phyloP scores from a whole-genome alignment of 1,139 yeast species.

The Candida tropicalis region DNA sequence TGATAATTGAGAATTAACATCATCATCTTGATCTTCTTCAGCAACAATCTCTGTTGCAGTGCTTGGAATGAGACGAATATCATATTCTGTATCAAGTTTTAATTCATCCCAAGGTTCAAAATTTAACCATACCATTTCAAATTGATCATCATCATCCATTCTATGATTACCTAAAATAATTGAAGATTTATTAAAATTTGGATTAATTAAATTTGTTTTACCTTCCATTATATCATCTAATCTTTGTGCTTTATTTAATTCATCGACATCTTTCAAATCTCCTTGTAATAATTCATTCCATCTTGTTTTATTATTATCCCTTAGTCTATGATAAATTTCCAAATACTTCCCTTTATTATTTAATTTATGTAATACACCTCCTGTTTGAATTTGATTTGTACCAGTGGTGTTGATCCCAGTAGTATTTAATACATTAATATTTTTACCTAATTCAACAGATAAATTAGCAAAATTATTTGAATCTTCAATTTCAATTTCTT shows the following conservation, averaged over 20 bases:
- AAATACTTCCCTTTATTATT: conserved; percentile 24
- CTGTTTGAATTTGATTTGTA: not conserved
- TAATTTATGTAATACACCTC: conserved; percentile 13
- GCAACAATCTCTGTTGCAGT: conserved; percentile 1
- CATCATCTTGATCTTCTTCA: conserved; percentile 5
- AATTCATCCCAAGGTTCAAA: conserved; percentile 59
- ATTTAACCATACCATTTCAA: conserved; percentile 48
- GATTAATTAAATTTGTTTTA: conserved; percentile 26
- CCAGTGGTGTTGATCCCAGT: not conserved
- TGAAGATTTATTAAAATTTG: conserved; percentile 35
- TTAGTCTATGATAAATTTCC: conserved; percentile 31
- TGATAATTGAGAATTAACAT: too few species aligned
- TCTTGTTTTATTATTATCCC: conserved; percentile 25
- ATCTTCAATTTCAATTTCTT: conserved; percentile 13
- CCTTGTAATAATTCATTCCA: conserved; percentile 24
- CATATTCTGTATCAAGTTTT: conserved; percentile 45
- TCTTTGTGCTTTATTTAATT: conserved; percentile 41
- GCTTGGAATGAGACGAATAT: conserved; percentile 48
- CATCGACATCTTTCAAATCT: conserved; percentile 34
- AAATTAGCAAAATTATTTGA: conserved; percentile 13
- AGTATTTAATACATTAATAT: conserved; percentile 8
- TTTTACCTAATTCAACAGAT: conserved; percentile 13
- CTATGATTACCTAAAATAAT: conserved; percentile 41
- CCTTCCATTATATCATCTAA: conserved; percentile 43
- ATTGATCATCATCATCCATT: conserved; percentile 43